Conservation (phyloP, 805 yeast genomes). For the Kluyveromyces siamensis region DNA sequence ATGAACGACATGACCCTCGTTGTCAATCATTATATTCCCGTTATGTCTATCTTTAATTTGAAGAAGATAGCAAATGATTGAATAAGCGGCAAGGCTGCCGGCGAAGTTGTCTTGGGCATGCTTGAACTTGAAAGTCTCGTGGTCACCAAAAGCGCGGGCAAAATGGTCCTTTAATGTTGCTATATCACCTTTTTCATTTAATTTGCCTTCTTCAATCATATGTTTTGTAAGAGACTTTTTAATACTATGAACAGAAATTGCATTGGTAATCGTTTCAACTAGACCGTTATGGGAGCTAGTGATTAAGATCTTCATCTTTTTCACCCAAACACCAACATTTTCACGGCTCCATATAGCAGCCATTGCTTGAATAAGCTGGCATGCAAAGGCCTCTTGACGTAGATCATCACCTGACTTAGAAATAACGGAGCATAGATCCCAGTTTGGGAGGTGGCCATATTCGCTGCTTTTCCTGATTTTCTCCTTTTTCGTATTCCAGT, state of each 20-base stretch:
- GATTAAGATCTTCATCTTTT: constrained; percentile 82
- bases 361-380: constrained; percentile 84
- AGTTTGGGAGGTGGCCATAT: constrained; percentile 78
- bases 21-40: constrained; percentile 94
- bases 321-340: constrained; percentile 77
- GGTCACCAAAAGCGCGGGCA: constrained; percentile 61
- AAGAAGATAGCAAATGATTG: constrained; percentile 78
- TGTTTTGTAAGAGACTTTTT: constrained; percentile 83
- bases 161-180: constrained; percentile 76
- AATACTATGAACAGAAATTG: constrained; percentile 86
- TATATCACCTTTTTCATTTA: constrained; percentile 55
- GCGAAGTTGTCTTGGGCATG: constrained; percentile 83
- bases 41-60: constrained; percentile 96
- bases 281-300: constrained; percentile 88
- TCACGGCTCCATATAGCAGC: constrained; percentile 73
- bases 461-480: constrained; percentile 71
- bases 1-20: constrained; percentile 90
- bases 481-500: constrained; percentile 77
- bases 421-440: constrained; percentile 94
- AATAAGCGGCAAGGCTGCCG: constrained; percentile 80
- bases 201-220: constrained; percentile 52
- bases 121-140: constrained; percentile 43
- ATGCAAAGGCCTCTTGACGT: constrained; percentile 96
- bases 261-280: constrained; percentile 94
- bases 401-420: constrained; percentile 94